Evolutionary conservation across 768 basidiomycete genomes (phyloP), one percentile per base, ranked within the genome.

Genomic region (Brasilioporus rufonigricans): DNA sequence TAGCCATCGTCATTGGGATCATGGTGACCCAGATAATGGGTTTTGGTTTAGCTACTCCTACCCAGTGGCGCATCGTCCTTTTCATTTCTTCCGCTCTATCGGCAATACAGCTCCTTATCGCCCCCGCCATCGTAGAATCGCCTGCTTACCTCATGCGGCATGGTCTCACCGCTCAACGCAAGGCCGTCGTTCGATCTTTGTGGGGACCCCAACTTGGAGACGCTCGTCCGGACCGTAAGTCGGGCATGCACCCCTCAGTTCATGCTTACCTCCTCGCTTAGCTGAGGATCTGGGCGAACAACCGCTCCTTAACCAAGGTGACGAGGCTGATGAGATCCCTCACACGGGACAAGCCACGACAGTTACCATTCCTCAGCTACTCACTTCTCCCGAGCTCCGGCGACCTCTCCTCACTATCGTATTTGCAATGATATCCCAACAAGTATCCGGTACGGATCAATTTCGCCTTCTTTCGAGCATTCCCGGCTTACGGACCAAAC

Each of bases 21-120:
- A 86, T 96, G 78, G 67, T 84, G n/a, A 89, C 93, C 1, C 95
- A 98, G 65, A 71, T 77, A 5, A 75, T 91, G 56, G 93, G 92
- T 4, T 75, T 93, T 35, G 68, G 74, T 49, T 76, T 90, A 45
- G 86, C 91, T 16, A 84, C 84, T 11, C 87, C 87, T 2, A 48
- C 65, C 18, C 68, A 78, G 45, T 93, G 91, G 91, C 84, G 91
- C 38, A 61, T 79, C 40, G 89, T 93, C 21, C 77, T 90, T 21
- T 68, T 85, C 56, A 69, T 85, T 49, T 91, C 91, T 2, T 76
- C 74, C 31, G 72, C 65, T 2, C 60, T 88, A n/a, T 80, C 84
- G 11, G 65, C 78, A 8, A 53, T 75, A 2, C 91, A 93, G 61
- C 72, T 85, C 48, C 64, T 87, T 23, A 55, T 80, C 26, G 81